Conservation (phyloP, 305 asterid species). For the Fraxinus nigra region DNA sequence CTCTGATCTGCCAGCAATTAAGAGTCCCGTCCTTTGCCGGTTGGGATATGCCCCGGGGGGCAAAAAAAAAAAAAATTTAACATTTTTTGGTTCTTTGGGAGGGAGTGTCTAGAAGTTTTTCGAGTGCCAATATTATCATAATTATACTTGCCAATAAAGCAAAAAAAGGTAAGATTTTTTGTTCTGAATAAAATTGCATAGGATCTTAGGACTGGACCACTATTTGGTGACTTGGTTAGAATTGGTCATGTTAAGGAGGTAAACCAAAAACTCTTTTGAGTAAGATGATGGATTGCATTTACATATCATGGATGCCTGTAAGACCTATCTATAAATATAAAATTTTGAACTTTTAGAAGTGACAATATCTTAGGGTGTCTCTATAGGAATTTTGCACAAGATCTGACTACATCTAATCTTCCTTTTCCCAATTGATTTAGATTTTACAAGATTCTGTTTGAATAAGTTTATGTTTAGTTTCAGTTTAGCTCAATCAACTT, state of each 20-base stretch:
- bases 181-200: background rate
- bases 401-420: background rate
- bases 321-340: background rate
- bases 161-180: background rate
- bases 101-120: background rate
- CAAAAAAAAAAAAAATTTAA: background rate
- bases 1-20: no score
- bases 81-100: background rate
- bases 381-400: background rate
- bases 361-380: background rate
- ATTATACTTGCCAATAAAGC: background rate
- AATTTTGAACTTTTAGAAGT: background rate
- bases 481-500: background rate
- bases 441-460: background rate
- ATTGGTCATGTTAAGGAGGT: background rate
- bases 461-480: background rate
- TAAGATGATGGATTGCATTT: background rate
- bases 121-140: background rate
- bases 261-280: background rate
- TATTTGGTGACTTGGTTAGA: background rate
- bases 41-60: no score
- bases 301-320: background rate
- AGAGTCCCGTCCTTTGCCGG: no score
- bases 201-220: background rate
- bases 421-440: background rate